Percentiles rank a stretch among this genome's conserved stretches.
These are phyloP conservation scores for Leptodermis oblonga DNA, from an alignment of 257 asterid species.

Conservation along the genomic window DNA sequence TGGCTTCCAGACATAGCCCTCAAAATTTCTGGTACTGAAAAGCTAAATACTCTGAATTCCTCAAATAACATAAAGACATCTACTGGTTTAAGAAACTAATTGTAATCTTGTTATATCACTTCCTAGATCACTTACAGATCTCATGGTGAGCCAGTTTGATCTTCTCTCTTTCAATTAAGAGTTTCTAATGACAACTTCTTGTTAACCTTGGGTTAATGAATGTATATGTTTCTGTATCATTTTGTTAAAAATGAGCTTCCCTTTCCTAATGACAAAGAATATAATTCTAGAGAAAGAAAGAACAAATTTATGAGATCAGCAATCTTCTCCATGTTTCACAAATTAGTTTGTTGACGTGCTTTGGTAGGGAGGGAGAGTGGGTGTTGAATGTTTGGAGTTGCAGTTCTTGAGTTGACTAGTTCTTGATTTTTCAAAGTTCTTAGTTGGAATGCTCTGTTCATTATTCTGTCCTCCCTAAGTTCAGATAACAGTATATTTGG, in stretches of 20 bases:
- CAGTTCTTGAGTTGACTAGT: neutral
- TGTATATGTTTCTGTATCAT: no score
- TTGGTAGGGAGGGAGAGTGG: neutral
- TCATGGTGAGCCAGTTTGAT: neutral
- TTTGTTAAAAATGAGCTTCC: neutral
- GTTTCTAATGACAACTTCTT: no score
- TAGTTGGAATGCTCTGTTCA: neutral
- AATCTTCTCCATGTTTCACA: neutral
- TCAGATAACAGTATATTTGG: neutral
- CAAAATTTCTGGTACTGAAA: constrained; percentile 81
- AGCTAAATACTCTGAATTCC: neutral
- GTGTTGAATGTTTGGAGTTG: neutral
- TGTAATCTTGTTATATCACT: neutral
- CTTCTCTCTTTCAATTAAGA: neutral
- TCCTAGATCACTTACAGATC: neutral
- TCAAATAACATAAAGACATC: neutral
- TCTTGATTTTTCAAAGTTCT: neutral
- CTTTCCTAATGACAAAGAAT: neutral
- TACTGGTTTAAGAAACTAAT: constrained; percentile 1
- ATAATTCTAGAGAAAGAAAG: neutral
- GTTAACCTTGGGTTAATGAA: no score
- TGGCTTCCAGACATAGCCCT: constrained; percentile 90
- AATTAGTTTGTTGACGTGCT: neutral
- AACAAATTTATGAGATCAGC: neutral
- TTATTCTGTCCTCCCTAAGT: neutral